These are phyloP conservation scores for Pythium dissotocum DNA, from an alignment of 352 stramenopile genomes.

Conservation along the genomic window DNA sequence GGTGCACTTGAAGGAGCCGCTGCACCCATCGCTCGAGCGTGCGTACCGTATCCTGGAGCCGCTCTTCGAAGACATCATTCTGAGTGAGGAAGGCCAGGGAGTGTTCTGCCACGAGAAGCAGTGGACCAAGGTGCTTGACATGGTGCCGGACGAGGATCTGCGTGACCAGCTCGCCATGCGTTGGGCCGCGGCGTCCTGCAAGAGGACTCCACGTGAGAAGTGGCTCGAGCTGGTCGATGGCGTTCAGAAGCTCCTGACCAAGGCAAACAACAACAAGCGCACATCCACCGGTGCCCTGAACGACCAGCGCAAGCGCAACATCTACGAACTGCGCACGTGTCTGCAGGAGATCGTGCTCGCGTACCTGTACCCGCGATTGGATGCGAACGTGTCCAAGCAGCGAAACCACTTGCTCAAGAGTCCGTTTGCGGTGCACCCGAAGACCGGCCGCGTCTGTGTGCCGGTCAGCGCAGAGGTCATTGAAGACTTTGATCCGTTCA, in stretches of 20 bases:
- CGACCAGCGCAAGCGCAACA: conserved; percentile 70
- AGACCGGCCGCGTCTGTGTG: conserved; percentile 98
- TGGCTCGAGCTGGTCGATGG: conserved; percentile 85
- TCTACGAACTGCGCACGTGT: conserved; percentile 84
- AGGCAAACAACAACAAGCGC: conserved; percentile 57
- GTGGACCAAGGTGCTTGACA: conserved; percentile 92
- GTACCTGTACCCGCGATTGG: conserved; percentile 97
- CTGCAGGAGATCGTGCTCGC: conserved; percentile 95
- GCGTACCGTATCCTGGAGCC: conserved; percentile 94
- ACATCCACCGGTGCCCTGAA: conserved; percentile 24
- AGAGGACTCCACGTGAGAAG: conserved; percentile 75
- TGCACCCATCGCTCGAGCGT: conserved; percentile 95
- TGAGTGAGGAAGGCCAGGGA: conserved; percentile 91
- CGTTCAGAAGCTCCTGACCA: conserved; percentile 67
- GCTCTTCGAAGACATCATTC: conserved; percentile 91
- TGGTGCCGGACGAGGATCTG: conserved; percentile 91
- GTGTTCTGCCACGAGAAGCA: conserved; percentile 87
- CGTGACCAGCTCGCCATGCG: conserved; percentile 55
- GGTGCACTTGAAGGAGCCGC: conserved; percentile 88
- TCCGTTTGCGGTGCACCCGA: conserved; percentile 98
- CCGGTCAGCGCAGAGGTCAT: conserved; percentile 89
- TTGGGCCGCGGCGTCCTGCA: conserved; percentile 55
- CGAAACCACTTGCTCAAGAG: conserved; percentile 99
- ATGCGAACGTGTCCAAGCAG: conserved; percentile 99
- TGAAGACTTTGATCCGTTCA: conserved; percentile 86